Base-by-base conservation (phyloP, 805 yeast genomes). In the Kuraishia cidri region DNA sequence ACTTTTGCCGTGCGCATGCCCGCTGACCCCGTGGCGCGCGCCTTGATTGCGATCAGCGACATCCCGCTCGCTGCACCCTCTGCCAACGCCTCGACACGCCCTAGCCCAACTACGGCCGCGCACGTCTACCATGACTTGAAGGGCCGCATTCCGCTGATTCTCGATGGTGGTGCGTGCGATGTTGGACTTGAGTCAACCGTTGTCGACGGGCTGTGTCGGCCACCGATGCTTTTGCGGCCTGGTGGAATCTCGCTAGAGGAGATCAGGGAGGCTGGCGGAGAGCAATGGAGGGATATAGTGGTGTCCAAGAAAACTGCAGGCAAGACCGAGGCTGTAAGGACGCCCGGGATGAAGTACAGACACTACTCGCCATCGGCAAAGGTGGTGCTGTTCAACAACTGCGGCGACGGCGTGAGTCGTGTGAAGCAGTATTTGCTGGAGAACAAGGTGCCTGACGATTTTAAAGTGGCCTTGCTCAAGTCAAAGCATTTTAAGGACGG, bases 261-360 rank as follows among this genome's bases (percentile, higher is more conserved):
- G 30, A 78, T 92, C 20, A 58, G 62, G 29, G 41, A 56, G 33
- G 56, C 54, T 27, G 95, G 95, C 0, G 95, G 95, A 0, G 54
- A 50, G 2, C 47, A 35, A 9, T 88, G 97, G 97, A 45, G 54
- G 5, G 53, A 74, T 31, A 71, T 84, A 2, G 54, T 72, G 5
- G 58, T 82, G 4, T 87, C 83, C 6, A 79, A 74, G 42, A 70
- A 68, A 41, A 72, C 75, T 2, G 85, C 85, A 1, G 82, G 77
- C 13, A 58, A 64, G 21, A 25, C 47, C 14, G 97, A 85, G 41
- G 68, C 77, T 1, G 94, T 82, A 0, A 70, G 82, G 44, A 92
- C 98, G 0, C 98, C 98, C 0, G 98, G 98, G 0, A 92, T 92
- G 98, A 92, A 92, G 50, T 92, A 92, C 52, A 77, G 83, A 44